A percentile compares a stretch with the other conserved stretches of the same genome.
Evolutionary conservation across 495 filamentous ascomycete species (phyloP).

Genomic region (Hypomontagnella submonticulosa): DNA sequence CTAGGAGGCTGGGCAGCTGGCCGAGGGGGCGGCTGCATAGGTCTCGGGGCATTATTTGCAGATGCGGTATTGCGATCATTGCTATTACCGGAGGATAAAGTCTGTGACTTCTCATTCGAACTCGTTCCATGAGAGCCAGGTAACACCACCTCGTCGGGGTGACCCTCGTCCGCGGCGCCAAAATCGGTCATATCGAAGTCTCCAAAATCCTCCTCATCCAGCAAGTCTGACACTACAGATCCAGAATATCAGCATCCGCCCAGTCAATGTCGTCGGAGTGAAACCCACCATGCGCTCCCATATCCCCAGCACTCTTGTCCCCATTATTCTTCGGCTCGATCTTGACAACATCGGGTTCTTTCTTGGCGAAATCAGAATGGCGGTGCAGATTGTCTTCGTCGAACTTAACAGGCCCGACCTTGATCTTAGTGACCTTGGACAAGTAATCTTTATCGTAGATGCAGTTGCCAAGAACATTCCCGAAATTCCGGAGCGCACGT

Average conservation of each 20-base stretch:
- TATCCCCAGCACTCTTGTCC: slow-evolving; percentile 31
- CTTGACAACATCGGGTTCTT: slow-evolving; percentile 55
- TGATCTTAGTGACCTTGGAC: slow-evolving; percentile 83
- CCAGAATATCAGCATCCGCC: slow-evolving; percentile 47
- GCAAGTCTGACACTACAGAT: slow-evolving; percentile 41
- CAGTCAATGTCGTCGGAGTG: slow-evolving; percentile 47
- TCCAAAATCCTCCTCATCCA: slow-evolving; percentile 46
- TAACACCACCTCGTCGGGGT: slow-evolving; percentile 73
- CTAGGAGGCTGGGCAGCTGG: slow-evolving; percentile 44
- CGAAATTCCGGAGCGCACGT: slow-evolving; percentile 88
- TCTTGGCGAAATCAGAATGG: slow-evolving; percentile 79
- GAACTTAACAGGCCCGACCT: slow-evolving; percentile 73
- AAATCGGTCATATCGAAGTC: slow-evolving; percentile 83
- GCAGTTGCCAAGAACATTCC: slow-evolving; percentile 96
- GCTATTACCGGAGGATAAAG: slow-evolving; percentile 32
- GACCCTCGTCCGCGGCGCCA: slow-evolving; percentile 63
- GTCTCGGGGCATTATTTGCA: slow-evolving; percentile 33
- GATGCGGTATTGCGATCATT: slow-evolving; percentile 46
- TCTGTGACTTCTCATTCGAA: slow-evolving; percentile 42
- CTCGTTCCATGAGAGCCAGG: slow-evolving; percentile 38
- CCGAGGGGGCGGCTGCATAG: slow-evolving; percentile 53
- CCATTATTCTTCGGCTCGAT: slow-evolving; percentile 54
- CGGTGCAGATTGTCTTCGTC: slow-evolving; percentile 80
- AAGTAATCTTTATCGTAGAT: slow-evolving; percentile 97
- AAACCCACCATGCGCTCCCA: slow-evolving; percentile 43